Base-by-base conservation (phyloP, 1,284 basidiomycete species). In the Moniliella sp. region DNA sequence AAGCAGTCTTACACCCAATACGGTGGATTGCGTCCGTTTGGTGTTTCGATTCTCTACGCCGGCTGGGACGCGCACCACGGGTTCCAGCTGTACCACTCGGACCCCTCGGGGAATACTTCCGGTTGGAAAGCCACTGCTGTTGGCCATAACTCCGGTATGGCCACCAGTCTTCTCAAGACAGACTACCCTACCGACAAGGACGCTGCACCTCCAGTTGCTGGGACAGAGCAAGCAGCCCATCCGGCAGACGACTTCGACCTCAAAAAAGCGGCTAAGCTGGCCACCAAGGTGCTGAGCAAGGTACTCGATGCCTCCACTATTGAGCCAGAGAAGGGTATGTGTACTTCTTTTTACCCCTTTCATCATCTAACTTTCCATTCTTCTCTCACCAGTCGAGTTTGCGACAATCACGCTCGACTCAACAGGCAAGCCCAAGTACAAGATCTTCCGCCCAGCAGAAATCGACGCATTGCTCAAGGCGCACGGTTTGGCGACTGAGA, bases 111-210 rank as follows among this genome's bases (percentile, higher is more conserved):
- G 9, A 97, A 97, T 66, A 97, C 94, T 64, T 82, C 78, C 0
- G 88, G 91, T 8, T 97, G 88, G 91, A 94, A 94, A 64, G 88
- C 88, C 28, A 93, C 86, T 4, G 91, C 83, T 61, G 83, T 94
- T 48, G 88, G 88, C 18, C 79, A 81, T 25, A 94, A 94, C 67
- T 93, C 81, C 61, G 81, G 84, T 17, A 91, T 80, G 3, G 84
- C 80, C 21, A 81, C 84, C 56, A 81, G 77, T 51, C 65, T 97
- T 50, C 66, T 99, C 45, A 88, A 94, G 67, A 88, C 97, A 65
- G 91, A 99, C 61, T 94, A 94, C 67, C n/a, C n/a, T n/a, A n/a
- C n/a, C n/a, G n/a, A n/a, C n/a, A n/a, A n/a, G n/a, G n/a, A n/a
- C n/a, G n/a, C n/a, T n/a, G n/a, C n/a, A n/a, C n/a, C n/a, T n/a